Evolutionary conservation across 192 early-diverging fungal species (phyloP).

Genomic region (Rhizophlyctis rosea): DNA sequence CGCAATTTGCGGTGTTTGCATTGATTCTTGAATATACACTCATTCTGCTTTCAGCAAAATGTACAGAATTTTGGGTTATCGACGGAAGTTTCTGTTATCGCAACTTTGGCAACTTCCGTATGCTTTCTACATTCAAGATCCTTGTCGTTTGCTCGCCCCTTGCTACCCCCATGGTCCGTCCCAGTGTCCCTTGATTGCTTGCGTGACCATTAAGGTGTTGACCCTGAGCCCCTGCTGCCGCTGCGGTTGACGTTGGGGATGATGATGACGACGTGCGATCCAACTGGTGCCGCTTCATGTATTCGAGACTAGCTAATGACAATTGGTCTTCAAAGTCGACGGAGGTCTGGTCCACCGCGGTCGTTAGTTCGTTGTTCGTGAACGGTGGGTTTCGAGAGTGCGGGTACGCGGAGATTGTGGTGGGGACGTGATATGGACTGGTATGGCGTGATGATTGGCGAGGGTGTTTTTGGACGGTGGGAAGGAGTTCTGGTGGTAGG

Average conservation of each 20-base stretch:
- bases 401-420: no score
- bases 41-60: no score
- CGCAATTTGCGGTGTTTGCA: no score
- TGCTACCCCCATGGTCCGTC: not conserved
- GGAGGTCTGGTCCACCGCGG: not conserved
- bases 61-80: no score
- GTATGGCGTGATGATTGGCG: no score
- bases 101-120: slow-evolving; percentile 25
- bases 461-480: not conserved
- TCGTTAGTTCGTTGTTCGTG: not conserved
- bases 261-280: not conserved
- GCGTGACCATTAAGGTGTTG: no score
- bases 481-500: not conserved
- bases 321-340: slow-evolving; percentile 13
- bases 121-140: slow-evolving; percentile 25
- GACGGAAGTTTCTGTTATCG: no score
- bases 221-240: not conserved
- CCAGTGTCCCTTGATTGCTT: not conserved
- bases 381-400: no score
- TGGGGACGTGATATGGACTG: no score
- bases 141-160: slow-evolving; percentile 6
- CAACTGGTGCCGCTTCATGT: slow-evolving; percentile 15
- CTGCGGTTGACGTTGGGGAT: not conserved
- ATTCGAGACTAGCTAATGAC: slow-evolving; percentile 21
- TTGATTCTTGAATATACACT: no score